phyloP scores from a whole-genome alignment of 139 green algal species.

The Tetraselmis chui region DNA sequence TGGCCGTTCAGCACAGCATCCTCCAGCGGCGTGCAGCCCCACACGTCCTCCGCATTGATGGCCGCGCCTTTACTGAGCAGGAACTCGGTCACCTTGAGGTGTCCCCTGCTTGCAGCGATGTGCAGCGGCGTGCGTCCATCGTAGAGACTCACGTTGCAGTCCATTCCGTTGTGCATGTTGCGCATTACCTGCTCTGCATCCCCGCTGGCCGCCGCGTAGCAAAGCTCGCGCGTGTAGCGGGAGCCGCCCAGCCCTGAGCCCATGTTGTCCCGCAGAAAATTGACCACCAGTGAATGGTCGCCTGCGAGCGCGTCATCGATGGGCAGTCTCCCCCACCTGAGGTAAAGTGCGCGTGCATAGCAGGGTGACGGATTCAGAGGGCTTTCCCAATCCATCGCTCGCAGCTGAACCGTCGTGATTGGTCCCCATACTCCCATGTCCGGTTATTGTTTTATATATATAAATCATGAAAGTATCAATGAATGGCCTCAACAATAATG shows the following conservation, averaged over 20 bases:
- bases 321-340: background rate
- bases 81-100: slow-evolving; percentile 26
- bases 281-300: background rate
- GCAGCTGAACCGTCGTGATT: too few species aligned
- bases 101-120: slow-evolving; percentile 23
- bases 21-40: slow-evolving; percentile 3
- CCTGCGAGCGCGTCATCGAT: background rate
- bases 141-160: slow-evolving; percentile 35
- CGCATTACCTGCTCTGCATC: background rate
- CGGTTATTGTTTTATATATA: too few species aligned
- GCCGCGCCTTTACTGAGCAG: slow-evolving; percentile 16
- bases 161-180: slow-evolving; percentile 28
- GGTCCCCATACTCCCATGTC: too few species aligned
- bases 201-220: background rate
- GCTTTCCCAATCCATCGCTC: too few species aligned
- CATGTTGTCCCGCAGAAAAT: background rate
- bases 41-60: slow-evolving; percentile 29
- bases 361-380: too few species aligned
- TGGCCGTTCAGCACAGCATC: slow-evolving; percentile 20
- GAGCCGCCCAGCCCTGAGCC: background rate
- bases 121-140: slow-evolving; percentile 41
- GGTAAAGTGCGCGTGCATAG: too few species aligned
- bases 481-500: too few species aligned
- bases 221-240: background rate
- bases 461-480: too few species aligned